A percentile compares a stretch with the other conserved stretches of the same genome.
Conservation (phyloP, 1,284 basidiomycete species). For the Ganoderma sp. region DNA sequence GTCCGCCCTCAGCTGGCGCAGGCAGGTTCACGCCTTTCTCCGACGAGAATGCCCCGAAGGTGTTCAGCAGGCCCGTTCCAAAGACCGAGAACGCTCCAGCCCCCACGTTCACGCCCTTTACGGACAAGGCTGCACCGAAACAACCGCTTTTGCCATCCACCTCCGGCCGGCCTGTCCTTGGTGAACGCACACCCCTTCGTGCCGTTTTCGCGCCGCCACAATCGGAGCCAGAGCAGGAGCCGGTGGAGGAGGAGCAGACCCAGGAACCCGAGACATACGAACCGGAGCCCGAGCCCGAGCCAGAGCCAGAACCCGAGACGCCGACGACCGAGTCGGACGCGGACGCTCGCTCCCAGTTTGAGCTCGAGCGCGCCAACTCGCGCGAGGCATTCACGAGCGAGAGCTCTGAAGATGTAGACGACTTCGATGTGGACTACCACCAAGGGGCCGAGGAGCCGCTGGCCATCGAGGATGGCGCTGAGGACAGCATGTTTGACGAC, state of each 20-base stretch:
- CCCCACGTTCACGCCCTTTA: conserved; percentile 52
- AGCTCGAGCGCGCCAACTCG: conserved; percentile 23
- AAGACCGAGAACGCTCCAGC: conserved; percentile 46
- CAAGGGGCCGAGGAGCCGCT: conserved; percentile 15
- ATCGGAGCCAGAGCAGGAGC: conserved; percentile 16
- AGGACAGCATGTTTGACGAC: conserved; percentile 27
- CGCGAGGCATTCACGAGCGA: conserved; percentile 28
- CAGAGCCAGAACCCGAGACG: conserved; percentile 20
- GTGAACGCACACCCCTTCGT: conserved; percentile 37
- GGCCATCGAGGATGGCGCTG: conserved; percentile 13
- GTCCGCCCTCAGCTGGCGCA: conserved; percentile 21
- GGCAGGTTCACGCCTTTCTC: conserved; percentile 54
- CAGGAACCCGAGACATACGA: conserved; percentile 19
- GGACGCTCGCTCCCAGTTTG: conserved; percentile 22
- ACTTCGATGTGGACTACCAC: conserved; percentile 24
- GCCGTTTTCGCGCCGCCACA: conserved; percentile 33
- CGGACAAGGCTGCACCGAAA: conserved; percentile 31
- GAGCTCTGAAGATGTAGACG: conserved; percentile 30
- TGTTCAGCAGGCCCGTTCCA: conserved; percentile 69
- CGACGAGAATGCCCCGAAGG: conserved; percentile 62
- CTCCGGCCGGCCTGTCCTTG: conserved; percentile 28
- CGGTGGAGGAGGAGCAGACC: conserved; percentile 21
- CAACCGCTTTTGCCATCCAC: conserved; percentile 25
- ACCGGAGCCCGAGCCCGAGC: not conserved
- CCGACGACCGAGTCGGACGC: conserved; percentile 32